A percentile compares a stretch with the other conserved stretches of the same genome.
Conservation (phyloP, 2,329 filamentous ascomycete genomes). For the Aspergillus alliaceus region DNA sequence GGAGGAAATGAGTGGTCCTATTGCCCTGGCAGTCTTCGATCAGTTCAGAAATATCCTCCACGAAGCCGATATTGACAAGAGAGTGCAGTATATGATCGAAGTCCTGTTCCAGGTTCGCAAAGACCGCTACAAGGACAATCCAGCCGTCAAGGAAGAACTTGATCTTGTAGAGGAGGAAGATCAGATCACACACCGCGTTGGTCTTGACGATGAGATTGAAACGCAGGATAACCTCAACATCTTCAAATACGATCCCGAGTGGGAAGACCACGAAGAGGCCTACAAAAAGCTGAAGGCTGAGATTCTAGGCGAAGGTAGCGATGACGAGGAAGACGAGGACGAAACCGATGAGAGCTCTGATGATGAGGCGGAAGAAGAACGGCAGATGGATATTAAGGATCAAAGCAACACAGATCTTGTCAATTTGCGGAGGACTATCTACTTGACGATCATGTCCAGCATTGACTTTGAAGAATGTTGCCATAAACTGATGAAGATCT, state of each 20-base stretch:
- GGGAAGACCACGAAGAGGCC: constrained; percentile 84
- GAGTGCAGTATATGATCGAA: constrained; percentile 99
- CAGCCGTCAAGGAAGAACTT: constrained; percentile 83
- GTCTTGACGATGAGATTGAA: constrained; percentile 79
- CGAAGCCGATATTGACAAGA: constrained; percentile 94
- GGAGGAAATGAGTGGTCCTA: constrained; percentile 90
- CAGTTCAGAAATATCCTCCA: constrained; percentile 94
- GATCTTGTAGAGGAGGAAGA: constrained; percentile 97
- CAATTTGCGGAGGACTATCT: constrained; percentile 89
- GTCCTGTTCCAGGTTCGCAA: constrained; percentile 95
- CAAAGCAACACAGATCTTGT: constrained; percentile 95
- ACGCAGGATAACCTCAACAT: constrained; percentile 88
- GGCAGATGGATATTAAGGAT: constrained; percentile 93
- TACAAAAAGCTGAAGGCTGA: constrained; percentile 91
- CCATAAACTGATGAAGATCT: constrained; percentile 95
- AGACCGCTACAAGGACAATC: constrained; percentile 95
- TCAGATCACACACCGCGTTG: constrained; percentile 86
- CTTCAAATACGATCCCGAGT: constrained; percentile 90
- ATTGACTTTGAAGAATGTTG: constrained; percentile 95
- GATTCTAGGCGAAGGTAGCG: constrained; percentile 90
- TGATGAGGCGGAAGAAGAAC: constrained; percentile 75
- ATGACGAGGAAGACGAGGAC: constrained; percentile 69
- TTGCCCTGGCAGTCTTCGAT: constrained; percentile 88
- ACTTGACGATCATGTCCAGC: constrained; percentile 95
- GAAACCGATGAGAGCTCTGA: constrained; percentile 62